Evolutionary conservation across 2,329 filamentous ascomycete species (phyloP), one percentile per base, ranked within the genome.

Genomic region (Raffaelea ambrosiae): DNA sequence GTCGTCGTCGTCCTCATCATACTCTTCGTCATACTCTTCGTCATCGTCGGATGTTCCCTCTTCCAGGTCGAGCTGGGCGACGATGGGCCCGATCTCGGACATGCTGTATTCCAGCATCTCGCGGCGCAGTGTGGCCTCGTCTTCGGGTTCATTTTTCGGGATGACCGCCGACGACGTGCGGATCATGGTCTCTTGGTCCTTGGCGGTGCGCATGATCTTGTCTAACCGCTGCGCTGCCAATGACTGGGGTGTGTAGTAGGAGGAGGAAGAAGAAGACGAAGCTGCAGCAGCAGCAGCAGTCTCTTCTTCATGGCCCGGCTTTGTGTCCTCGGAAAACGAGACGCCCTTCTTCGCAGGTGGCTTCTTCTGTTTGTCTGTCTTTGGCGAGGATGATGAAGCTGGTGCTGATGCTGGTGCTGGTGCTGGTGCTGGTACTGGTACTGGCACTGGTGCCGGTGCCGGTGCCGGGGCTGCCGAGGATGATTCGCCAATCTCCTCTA

Each of bases 21-120:
- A 43, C 18, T 71, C 51, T 10, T 51, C 42, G 2, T 70, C 67
- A 36, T 77, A 72, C 18, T 57, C 72, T 9, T 76, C 72, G n/a
- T 80, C 73, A 18, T 73, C 67, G 2, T 71, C 73, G 13, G 70
- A 69, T n/a, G 72, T 70, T 21, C 73, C 77, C 51, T 90, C 83
- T 53, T 95, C 88, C 2, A 97, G 65, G 49, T 94, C 80, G 41
- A 98, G 76, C 66, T 97, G 89, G 16, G 93, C 93, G 16, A 98
- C 93, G 3, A 98, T 86, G 35, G 88, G 81, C 4, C 89, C 88
- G 49, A 98, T 83, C 63, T 97, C 91, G 40, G 84, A 83, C 65
- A 95, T 74, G 52, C 87, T 84, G 61, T 97, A 98, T 53, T 86
- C 77, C 8, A 97, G 73, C 90, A 98, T 97, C 59, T 96, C 83